phyloP scores from a whole-genome alignment of 75 land plant genomes.

The Pseudotsuga menziesii region DNA sequence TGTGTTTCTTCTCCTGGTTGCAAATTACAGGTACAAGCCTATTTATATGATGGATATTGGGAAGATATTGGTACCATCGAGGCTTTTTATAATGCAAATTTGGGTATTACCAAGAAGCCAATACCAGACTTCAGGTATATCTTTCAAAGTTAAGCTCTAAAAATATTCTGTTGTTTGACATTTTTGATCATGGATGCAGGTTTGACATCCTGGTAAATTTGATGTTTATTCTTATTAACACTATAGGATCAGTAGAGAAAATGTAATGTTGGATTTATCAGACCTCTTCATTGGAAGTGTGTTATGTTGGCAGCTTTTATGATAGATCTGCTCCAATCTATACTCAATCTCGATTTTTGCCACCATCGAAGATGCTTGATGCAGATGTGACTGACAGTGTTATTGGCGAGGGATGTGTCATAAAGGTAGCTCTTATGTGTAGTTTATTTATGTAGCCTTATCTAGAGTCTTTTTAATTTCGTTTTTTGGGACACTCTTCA shows the following conservation, averaged over 20 bases:
- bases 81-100: slow-evolving; percentile 97
- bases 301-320: slow-evolving; percentile 70
- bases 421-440: slow-evolving; percentile 49
- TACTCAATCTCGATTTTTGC: slow-evolving; percentile 97
- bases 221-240: neutral
- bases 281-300: neutral
- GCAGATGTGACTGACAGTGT: slow-evolving; percentile 99
- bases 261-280: neutral
- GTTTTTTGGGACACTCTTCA: too few relatives aligned
- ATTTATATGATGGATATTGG: slow-evolving; percentile 98
- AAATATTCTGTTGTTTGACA: neutral
- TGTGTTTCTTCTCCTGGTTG: neutral
- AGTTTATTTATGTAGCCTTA: too few relatives aligned
- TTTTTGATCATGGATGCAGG: neutral
- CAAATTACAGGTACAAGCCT: slow-evolving; percentile 83
- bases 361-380: slow-evolving; percentile 98
- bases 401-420: slow-evolving; percentile 98
- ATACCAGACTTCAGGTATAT: slow-evolving; percentile 94
- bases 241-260: neutral
- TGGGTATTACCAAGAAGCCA: slow-evolving; percentile 98
- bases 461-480: too few relatives aligned
- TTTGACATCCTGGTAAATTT: neutral
- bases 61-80: slow-evolving; percentile 99
- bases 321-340: slow-evolving; percentile 98
- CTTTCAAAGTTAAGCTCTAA: neutral